Evolutionary conservation across 305 asterid species (phyloP), one percentile per base, ranked within the genome.

Genomic region (Fraxinus dipetala): DNA sequence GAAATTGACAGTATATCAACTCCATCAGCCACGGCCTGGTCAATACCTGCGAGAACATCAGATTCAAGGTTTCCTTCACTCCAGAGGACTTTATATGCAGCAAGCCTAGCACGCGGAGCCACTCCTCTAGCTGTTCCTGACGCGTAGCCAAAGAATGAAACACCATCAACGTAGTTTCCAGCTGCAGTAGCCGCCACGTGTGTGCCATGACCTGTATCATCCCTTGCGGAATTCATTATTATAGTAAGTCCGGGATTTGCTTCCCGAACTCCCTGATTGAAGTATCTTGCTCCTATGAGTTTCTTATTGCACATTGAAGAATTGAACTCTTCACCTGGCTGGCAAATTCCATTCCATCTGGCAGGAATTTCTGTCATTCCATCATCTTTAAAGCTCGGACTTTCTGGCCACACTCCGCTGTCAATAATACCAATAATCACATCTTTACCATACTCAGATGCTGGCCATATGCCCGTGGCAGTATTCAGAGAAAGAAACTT

Each of bases 321-420:
- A 43, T 87, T 82, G 79, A 88, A 88, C 0, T 72, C 72, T 1
- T 79, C 78, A 6, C 90, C 84, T 1, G 43, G 13, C 26, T 84
- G 77, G 75, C 90, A 88, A 4, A 40, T 43, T 0, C 90, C 89
- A 38, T 82, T 86, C 90, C 90, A 88, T 35, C 78, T 59, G 0
- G 81, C 6, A 0, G 90, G 90, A 0, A 88, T 32, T 0, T 32
- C 78, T 11, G 89, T 80, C 86, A 86, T 86, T 0, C 89, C 89
- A 14, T 84, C 83, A 1, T 88, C 90, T 1, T 14, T 75, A 61
- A 85, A 88, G 83, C 90, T 88, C 30, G 78, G 84, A 6, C 86
- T 84, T 80, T 88, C 90, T 0, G 90, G 90, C 89, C 90, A 88
- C 0, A 88, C 72, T 0, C 90, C 89, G 10, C 78, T 1, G 36